Evolutionary conservation across 2,329 filamentous ascomycete species (phyloP).

Genomic region (Pseudogymnoascus sp.): DNA sequence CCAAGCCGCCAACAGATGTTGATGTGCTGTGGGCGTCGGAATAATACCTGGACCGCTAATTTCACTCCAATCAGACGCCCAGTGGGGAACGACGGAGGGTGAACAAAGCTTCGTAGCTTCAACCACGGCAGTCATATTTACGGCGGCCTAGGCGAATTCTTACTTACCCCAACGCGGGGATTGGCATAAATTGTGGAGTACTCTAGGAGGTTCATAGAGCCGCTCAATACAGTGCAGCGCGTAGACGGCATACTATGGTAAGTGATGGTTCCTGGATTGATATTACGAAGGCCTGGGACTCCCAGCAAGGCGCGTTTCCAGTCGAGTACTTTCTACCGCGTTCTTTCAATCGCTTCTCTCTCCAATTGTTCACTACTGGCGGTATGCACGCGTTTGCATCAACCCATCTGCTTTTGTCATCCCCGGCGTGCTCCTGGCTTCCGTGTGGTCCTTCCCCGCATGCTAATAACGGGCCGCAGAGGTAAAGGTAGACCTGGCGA

Average conservation of each 20-base stretch:
- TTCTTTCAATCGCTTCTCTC: not conserved
- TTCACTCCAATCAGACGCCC: not conserved
- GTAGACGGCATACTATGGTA: not conserved
- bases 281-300: not conserved
- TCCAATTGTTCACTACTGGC: not conserved
- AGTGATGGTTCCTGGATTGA: not conserved
- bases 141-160: not conserved
- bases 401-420: not conserved
- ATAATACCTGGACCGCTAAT: not conserved
- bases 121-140: not conserved
- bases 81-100: not conserved
- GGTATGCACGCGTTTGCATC: slow-evolving; percentile 2
- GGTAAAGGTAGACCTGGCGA: slow-evolving; percentile 1
- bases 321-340: not conserved
- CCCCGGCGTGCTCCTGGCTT: not conserved
- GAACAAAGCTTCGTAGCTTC: not conserved
- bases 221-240: not conserved
- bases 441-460: slow-evolving; percentile 1
- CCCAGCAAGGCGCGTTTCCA: not conserved
- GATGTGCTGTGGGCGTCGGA: not conserved
- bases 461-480: not conserved
- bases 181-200: not conserved
- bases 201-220: not conserved
- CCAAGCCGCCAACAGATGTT: slow-evolving; percentile 1
- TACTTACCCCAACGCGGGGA: not conserved